Evolutionary conservation across 2,329 filamentous ascomycete species (phyloP).

Genomic region (Neocucurbitaria cava): DNA sequence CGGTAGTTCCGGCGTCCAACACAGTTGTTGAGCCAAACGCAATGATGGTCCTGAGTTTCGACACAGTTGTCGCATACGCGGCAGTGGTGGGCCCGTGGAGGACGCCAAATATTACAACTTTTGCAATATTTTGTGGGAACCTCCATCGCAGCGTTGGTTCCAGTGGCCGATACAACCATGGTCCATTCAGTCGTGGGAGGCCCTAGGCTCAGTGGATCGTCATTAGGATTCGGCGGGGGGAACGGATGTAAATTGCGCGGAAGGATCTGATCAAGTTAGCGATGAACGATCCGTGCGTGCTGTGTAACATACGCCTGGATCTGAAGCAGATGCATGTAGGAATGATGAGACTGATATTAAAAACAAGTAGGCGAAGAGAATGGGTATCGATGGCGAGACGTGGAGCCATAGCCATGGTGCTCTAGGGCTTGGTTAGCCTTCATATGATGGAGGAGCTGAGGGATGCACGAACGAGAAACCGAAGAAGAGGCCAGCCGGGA

Average conservation of each 20-base stretch:
- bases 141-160: constrained; percentile 86
- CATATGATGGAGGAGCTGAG: neutral
- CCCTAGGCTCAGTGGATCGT: constrained; percentile 81
- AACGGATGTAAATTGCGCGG: constrained; percentile 91
- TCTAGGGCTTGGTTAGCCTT: constrained; percentile 44
- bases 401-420: constrained; percentile 86
- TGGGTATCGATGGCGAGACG: constrained; percentile 85
- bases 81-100: constrained; percentile 94
- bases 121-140: constrained; percentile 98
- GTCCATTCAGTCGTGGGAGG: constrained; percentile 94
- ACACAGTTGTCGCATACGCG: constrained; percentile 96
- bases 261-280: constrained; percentile 69
- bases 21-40: constrained; percentile 99
- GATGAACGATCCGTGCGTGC: neutral
- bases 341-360: constrained; percentile 93
- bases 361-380: constrained; percentile 90
- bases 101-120: constrained; percentile 96
- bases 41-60: constrained; percentile 97
- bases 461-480: constrained; percentile 68
- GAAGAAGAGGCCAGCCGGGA: constrained; percentile 85
- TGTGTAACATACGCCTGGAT: constrained; percentile 80
- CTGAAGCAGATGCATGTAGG: constrained; percentile 86
- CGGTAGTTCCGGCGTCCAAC: constrained; percentile 96
- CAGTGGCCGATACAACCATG: constrained; percentile 81
- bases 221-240: constrained; percentile 74